phyloP scores from a whole-genome alignment of 2,329 filamentous ascomycete genomes.

The Botrytis elliptica region DNA sequence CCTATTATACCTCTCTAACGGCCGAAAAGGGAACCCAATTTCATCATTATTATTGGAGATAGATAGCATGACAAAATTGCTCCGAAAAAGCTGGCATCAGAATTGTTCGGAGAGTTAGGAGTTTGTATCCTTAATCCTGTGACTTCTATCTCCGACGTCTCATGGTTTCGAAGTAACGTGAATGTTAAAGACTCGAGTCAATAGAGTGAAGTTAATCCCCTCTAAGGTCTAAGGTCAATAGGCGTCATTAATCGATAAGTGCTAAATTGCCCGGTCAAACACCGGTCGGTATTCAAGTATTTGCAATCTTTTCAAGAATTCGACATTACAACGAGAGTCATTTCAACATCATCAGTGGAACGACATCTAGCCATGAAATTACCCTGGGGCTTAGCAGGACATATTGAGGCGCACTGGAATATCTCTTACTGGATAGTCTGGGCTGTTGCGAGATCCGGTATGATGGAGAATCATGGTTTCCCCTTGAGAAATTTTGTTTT shows the following conservation, averaged over 20 bases:
- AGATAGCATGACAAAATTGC: background rate
- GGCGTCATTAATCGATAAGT: background rate
- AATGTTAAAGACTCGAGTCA: background rate
- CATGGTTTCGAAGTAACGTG: conserved; percentile 1
- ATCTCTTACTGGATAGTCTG: background rate
- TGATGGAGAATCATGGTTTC: conserved; percentile 1
- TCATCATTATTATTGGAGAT: background rate
- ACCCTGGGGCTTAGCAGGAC: background rate
- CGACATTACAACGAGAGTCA: background rate
- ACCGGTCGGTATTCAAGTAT: background rate
- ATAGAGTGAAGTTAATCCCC: background rate
- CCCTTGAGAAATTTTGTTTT: conserved; percentile 6
- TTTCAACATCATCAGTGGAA: background rate
- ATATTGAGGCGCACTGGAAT: background rate
- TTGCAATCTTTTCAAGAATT: background rate
- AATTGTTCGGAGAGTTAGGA: background rate
- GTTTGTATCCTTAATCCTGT: background rate
- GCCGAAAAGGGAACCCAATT: background rate
- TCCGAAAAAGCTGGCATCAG: background rate
- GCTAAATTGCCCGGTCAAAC: background rate
- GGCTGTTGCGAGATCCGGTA: background rate
- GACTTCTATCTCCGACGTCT: background rate
- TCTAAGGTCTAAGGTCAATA: background rate
- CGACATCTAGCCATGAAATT: background rate
- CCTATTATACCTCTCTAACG: background rate